phyloP scores from a whole-genome alignment of 179 eudicot genomes.

The Beta lomatogona region DNA sequence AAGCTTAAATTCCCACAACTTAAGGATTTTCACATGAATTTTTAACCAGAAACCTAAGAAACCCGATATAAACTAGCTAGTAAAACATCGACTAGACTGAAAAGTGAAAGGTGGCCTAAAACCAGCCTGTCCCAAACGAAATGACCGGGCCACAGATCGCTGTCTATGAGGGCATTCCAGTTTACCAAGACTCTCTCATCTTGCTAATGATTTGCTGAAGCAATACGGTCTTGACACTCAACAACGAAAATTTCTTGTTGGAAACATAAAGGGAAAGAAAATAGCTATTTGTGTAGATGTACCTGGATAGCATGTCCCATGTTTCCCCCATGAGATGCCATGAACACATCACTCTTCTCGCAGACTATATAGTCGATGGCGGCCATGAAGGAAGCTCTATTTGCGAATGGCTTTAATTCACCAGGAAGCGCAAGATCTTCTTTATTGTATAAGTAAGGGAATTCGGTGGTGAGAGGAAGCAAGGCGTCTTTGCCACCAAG shows the following conservation, averaged over 20 bases:
- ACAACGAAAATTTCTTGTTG: neutral
- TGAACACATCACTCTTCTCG: constrained; percentile 86
- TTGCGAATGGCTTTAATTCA: constrained; percentile 68
- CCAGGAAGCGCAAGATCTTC: constrained; percentile 81
- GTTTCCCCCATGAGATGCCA: constrained; percentile 98
- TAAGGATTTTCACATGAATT: neutral
- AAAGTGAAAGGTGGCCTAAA: neutral
- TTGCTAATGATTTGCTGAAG: neutral
- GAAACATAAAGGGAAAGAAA: neutral
- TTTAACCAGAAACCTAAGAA: neutral
- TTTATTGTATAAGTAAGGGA: constrained; percentile 79
- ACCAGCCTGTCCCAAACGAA: neutral
- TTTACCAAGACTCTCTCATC: neutral
- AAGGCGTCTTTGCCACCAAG: constrained; percentile 83
- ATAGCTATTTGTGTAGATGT: neutral
- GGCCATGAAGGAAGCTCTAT: constrained; percentile 77
- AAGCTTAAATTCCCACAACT: too few relatives aligned
- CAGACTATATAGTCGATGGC: constrained; percentile 88
- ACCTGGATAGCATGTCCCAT: constrained; percentile 98
- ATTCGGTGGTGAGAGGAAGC: constrained; percentile 65
- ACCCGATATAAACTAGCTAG: neutral
- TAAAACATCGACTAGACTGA: neutral
- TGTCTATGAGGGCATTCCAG: neutral
- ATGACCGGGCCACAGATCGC: neutral
- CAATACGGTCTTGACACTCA: too few relatives aligned